phyloP scores from a whole-genome alignment of 495 filamentous ascomycete genomes.

The Aspergillus homomorphus region DNA sequence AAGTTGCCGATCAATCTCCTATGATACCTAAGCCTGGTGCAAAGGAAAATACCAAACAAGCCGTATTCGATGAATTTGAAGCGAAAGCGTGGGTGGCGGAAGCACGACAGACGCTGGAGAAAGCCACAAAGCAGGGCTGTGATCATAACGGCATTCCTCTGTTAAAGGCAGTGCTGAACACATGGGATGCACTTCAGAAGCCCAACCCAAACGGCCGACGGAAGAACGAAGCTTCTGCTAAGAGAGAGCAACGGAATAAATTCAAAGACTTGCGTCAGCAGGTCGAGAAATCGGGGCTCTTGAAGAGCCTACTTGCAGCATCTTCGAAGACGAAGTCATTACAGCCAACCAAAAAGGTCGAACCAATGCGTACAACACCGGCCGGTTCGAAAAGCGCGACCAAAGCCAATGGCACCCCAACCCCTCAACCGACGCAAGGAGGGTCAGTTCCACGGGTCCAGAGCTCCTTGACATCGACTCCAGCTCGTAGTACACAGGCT shows the following conservation, averaged over 20 bases:
- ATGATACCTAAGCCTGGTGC: background rate
- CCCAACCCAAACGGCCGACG: background rate
- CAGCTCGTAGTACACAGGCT: background rate
- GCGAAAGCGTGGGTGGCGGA: background rate
- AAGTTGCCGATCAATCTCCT: background rate
- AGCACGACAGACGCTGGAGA: background rate
- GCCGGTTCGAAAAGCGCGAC: background rate
- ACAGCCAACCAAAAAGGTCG: constrained; percentile 6
- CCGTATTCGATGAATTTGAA: background rate
- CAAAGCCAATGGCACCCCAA: background rate
- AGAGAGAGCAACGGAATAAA: background rate
- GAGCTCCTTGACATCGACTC: background rate
- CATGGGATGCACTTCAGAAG: background rate
- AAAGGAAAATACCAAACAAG: background rate
- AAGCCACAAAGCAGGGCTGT: background rate
- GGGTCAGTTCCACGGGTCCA: background rate
- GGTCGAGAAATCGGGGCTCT: constrained; percentile 14
- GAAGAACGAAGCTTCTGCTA: background rate
- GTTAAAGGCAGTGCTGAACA: background rate
- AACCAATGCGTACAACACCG: constrained; percentile 7
- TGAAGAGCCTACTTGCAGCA: background rate
- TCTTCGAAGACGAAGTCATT: constrained; percentile 3
- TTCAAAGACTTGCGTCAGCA: constrained; percentile 8
- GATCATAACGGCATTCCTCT: background rate
- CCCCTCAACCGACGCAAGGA: background rate